phyloP scores from a whole-genome alignment of 2,329 filamentous ascomycete genomes.

The Alternaria gaisen region DNA sequence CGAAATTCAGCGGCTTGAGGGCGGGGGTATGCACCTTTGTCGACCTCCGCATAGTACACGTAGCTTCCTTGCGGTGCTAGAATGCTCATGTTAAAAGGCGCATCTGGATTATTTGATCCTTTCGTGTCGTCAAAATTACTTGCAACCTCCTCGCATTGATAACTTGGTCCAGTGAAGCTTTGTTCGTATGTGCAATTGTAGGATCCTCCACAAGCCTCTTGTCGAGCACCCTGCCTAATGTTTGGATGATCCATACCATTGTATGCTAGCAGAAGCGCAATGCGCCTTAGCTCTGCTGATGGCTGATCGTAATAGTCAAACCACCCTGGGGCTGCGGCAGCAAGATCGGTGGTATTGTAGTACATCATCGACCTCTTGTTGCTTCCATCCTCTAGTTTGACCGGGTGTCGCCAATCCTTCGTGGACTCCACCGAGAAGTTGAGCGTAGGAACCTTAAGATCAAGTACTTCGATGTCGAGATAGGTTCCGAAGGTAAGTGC shows the following conservation, averaged over 20 bases:
- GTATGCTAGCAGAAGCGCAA: constrained; percentile 44
- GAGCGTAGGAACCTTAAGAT: constrained; percentile 34
- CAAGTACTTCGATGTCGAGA: constrained; percentile 24
- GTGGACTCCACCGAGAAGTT: constrained; percentile 45
- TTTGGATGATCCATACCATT: constrained; percentile 41
- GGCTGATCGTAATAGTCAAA: constrained; percentile 51
- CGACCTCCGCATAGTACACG: constrained; percentile 43
- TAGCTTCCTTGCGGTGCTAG: constrained; percentile 41
- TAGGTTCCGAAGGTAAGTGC: constrained; percentile 49
- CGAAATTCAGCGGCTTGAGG: constrained; percentile 36
- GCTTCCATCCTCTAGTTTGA: constrained; percentile 31
- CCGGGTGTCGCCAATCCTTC: constrained; percentile 43
- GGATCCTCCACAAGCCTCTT: constrained; percentile 47
- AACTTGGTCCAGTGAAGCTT: constrained; percentile 42
- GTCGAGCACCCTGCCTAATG: constrained; percentile 40
- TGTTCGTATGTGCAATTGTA: constrained; percentile 49
- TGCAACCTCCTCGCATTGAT: constrained; percentile 44
- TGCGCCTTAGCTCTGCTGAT: constrained; percentile 37
- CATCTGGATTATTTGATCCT: constrained; percentile 31
- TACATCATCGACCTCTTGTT: constrained; percentile 43
- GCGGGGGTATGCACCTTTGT: constrained; percentile 38
- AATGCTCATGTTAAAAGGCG: constrained; percentile 45
- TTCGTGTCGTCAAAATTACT: constrained; percentile 28
- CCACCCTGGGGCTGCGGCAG: constrained; percentile 27
- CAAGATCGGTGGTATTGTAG: constrained; percentile 46